Base-by-base conservation (phyloP, 2,329 filamentous ascomycete species). In the Cryphonectria radicalis region DNA sequence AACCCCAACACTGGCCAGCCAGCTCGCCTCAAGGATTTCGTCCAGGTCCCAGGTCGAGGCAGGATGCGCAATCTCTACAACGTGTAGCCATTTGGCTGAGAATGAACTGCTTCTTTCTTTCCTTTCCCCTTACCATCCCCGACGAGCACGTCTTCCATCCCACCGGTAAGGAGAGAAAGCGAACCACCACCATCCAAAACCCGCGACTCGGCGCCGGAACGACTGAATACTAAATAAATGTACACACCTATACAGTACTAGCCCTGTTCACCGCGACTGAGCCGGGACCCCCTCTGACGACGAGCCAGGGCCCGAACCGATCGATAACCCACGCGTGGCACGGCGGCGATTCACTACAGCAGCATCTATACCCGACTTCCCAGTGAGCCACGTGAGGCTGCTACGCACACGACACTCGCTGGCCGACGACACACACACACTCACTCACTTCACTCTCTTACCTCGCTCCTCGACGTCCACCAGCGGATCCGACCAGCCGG, bases 321-420 rank as follows among this genome's bases (percentile, higher is more conserved):
- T 50, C 46, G 46, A 50, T 50, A 59, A 59, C 28, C 55, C 55
- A 66, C 66, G 67, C 66, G 37, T 46, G 40, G 66, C 62, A 46
- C 37, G 37, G 37, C 57, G n/a, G n/a, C 40, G 25, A 57, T 19
- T 32, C 17, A 17, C 43, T 3, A 40, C 42, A n/a, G 13, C 64
- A 66, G 43, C 46, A 50, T 50, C 46, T 50, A 46, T 35, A 46
- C 63, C 63, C 42, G 25, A 25, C 25, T 17, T 14, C 63, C 63
- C 25, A 63, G 55, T 55, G 64, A 69, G 55, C 66, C 62, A 64
- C 62, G 50, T 63, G 60, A 72, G 63, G 70, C 70, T 67, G 66
- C 46, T n/a, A 63, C 40, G 59, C 46, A 67, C 50, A n/a, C n/a
- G 25, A 28, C n/a, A 59, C 67, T 28, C 32, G 25, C 43, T 19